phyloP scores from a whole-genome alignment of 306 rosid species.

The Vigna hirtella region DNA sequence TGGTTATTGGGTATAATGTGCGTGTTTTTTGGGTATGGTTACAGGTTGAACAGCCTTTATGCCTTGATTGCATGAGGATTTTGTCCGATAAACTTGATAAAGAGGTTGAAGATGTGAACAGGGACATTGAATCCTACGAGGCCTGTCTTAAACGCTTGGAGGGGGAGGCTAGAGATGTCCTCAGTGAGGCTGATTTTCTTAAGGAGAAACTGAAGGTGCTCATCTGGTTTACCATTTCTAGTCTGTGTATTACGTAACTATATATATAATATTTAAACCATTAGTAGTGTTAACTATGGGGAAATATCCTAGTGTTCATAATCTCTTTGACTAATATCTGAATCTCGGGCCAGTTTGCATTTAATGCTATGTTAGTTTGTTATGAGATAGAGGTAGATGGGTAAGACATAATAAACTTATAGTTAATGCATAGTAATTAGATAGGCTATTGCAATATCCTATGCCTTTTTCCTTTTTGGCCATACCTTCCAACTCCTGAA shows the following conservation, averaged over 20 bases:
- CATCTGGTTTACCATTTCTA: conserved; percentile 35
- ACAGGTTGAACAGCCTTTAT: conserved; percentile 96
- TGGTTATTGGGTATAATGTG: conserved; percentile 2
- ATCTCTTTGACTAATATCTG: conserved; percentile 4
- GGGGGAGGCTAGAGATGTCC: conserved; percentile 80
- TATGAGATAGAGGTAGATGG: conserved; percentile 15
- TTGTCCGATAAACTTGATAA: conserved; percentile 93
- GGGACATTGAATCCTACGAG: conserved; percentile 88
- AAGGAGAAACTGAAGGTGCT: conserved; percentile 91
- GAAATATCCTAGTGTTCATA: conserved; percentile 29
- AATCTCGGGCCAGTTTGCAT: conserved; percentile 10
- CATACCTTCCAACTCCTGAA: not conserved
- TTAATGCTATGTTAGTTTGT: conserved; percentile 36
- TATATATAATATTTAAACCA: conserved; percentile 23
- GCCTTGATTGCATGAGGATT: conserved; percentile 96
- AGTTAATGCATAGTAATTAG: conserved; percentile 16
- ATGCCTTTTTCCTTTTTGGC: not conserved
- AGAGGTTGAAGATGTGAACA: conserved; percentile 91
- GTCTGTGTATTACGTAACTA: conserved; percentile 29
- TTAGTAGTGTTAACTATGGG: conserved; percentile 1
- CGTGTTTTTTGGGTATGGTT: conserved; percentile 38
- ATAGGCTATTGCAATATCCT: conserved; percentile 21
- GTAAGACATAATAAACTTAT: not conserved
- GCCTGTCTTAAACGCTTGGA: conserved; percentile 90
- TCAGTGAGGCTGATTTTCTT: conserved; percentile 91